These are phyloP conservation scores for Pseudomicrostroma phylloplanum DNA, from an alignment of 1,284 basidiomycete species.

Conservation along the genomic window DNA sequence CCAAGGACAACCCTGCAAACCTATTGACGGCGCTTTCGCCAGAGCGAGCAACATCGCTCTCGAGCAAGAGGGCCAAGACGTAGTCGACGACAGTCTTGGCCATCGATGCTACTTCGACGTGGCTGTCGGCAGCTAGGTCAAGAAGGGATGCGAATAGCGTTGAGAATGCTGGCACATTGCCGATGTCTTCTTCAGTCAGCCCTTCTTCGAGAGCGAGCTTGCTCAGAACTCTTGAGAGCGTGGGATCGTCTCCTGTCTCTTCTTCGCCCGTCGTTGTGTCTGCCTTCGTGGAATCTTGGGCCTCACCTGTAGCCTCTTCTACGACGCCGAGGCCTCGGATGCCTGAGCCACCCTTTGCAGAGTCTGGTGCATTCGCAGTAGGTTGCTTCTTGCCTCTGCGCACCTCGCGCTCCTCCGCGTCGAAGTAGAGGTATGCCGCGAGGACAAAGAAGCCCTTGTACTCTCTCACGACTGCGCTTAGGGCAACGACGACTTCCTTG, in stretches of 20 bases:
- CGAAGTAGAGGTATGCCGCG: slow-evolving; percentile 92
- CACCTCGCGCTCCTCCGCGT: slow-evolving; percentile 57
- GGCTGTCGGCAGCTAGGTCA: slow-evolving; percentile 86
- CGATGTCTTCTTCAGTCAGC: slow-evolving; percentile 71
- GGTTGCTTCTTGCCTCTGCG: neutral
- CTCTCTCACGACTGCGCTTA: slow-evolving; percentile 87
- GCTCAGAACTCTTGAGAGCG: slow-evolving; percentile 65
- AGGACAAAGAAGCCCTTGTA: slow-evolving; percentile 94
- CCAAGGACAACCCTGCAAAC: slow-evolving; percentile 54
- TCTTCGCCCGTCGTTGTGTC: neutral
- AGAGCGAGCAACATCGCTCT: slow-evolving; percentile 74
- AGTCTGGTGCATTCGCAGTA: no score
- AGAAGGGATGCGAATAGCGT: slow-evolving; percentile 83
- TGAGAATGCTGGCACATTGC: slow-evolving; percentile 76
- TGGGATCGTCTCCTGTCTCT: slow-evolving; percentile 55
- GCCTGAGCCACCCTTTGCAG: neutral
- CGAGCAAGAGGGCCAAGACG: slow-evolving; percentile 77
- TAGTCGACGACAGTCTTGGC: slow-evolving; percentile 90
- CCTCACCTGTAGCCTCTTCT: neutral
- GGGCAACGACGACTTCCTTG: slow-evolving; percentile 84
- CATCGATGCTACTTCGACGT: slow-evolving; percentile 81
- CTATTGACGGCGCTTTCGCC: slow-evolving; percentile 50
- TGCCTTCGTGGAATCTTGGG: neutral
- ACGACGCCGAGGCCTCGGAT: slow-evolving; percentile 57
- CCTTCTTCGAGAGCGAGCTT: slow-evolving; percentile 60